These are phyloP conservation scores for Claviceps sorghi DNA, from an alignment of 2,329 filamentous ascomycete species.

Conservation along the genomic window DNA sequence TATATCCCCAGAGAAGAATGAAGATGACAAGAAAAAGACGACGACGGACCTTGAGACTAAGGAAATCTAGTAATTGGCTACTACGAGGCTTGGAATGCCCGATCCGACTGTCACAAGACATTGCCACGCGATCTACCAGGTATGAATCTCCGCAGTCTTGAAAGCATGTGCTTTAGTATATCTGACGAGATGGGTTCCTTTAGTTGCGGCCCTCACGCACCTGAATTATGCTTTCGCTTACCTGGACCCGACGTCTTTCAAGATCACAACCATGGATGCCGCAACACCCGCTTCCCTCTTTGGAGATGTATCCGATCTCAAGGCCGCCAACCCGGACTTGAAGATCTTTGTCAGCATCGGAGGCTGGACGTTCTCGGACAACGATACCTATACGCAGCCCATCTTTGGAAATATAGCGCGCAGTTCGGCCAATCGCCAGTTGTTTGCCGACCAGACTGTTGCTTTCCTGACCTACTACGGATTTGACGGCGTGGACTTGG, in stretches of 20 bases:
- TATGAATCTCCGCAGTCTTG: neutral
- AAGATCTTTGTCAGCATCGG: constrained; percentile 20
- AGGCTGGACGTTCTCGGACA: constrained; percentile 22
- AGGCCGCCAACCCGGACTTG: constrained; percentile 11
- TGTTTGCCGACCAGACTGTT: constrained; percentile 23
- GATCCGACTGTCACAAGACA: neutral
- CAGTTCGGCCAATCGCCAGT: constrained; percentile 3
- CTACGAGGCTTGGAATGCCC: constrained; percentile 9
- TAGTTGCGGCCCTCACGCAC: constrained; percentile 8
- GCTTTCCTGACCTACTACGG: constrained; percentile 26
- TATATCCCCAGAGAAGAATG: neutral
- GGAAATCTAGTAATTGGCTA: constrained; percentile 8
- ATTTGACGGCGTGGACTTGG: constrained; percentile 20
- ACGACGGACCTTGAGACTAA: neutral
- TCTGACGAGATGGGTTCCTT: neutral
- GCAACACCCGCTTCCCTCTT: neutral
- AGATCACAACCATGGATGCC: constrained; percentile 13
- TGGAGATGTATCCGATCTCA: constrained; percentile 4
- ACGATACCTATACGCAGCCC: constrained; percentile 8
- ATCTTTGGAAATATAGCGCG: constrained; percentile 18
- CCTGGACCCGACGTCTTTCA: constrained; percentile 11
- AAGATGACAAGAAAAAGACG: neutral
- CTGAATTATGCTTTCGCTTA: constrained; percentile 13
- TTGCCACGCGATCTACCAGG: neutral
- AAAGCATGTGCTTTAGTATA: neutral